These are phyloP conservation scores for Chrysopogon serrulatus DNA, from an alignment of 176 grass and related monocot genomes.

Conservation along the genomic window DNA sequence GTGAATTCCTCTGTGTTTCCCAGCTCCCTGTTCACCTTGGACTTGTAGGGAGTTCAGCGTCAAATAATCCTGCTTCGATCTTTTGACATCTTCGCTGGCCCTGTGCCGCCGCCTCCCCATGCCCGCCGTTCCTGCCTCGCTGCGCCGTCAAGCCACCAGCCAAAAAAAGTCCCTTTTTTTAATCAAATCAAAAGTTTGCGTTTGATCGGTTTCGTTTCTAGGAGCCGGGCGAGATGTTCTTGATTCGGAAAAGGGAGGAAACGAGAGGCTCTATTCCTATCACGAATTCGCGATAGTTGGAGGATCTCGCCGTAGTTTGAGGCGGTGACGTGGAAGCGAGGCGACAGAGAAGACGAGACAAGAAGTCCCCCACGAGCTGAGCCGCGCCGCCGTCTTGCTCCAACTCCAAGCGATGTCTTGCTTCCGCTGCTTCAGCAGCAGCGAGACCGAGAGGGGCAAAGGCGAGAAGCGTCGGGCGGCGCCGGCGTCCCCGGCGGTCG, in stretches of 20 bases:
- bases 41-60: background rate
- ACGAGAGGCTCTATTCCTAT: background rate
- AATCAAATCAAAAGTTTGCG: background rate
- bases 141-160: background rate
- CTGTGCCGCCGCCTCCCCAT: background rate
- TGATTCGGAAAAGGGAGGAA: background rate
- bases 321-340: background rate
- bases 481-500: background rate
- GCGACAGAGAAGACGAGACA: background rate
- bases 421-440: conserved; percentile 24
- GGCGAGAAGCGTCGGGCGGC: background rate
- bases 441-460: background rate
- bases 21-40: background rate
- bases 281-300: background rate
- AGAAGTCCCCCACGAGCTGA: background rate
- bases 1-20: background rate
- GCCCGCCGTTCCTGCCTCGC: background rate
- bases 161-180: background rate
- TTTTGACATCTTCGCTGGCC: background rate
- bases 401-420: conserved; percentile 27
- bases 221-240: background rate
- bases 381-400: background rate
- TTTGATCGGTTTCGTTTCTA: background rate
- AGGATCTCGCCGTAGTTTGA: background rate
- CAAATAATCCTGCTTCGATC: conserved; percentile 1